These are phyloP conservation scores for Fusarium mundagurra DNA, from an alignment of 2,329 filamentous ascomycete genomes.

Conservation along the genomic window DNA sequence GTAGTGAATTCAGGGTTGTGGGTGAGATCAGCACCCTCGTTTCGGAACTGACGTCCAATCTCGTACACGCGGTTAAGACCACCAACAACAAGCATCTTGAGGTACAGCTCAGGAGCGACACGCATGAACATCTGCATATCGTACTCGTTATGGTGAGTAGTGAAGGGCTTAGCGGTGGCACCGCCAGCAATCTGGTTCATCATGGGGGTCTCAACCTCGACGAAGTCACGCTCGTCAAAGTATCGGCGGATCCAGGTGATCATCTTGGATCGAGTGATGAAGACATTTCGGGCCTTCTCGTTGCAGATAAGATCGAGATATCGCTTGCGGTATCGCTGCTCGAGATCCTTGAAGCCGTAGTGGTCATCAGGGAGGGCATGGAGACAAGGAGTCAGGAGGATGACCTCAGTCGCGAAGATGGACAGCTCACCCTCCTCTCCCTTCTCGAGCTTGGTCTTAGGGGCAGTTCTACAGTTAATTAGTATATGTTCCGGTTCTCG, in stretches of 20 bases:
- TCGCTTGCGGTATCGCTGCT: conserved; percentile 90
- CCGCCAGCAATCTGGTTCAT: conserved; percentile 96
- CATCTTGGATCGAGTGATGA: conserved; percentile 88
- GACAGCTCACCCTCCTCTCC: conserved; percentile 83
- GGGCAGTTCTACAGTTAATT: conserved; percentile 72
- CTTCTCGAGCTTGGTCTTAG: conserved; percentile 86
- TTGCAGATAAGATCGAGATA: conserved; percentile 99
- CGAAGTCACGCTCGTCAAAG: conserved; percentile 88
- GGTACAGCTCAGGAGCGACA: conserved; percentile 92
- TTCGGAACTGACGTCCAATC: conserved; percentile 93
- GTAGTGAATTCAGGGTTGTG: conserved; percentile 99
- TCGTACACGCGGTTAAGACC: conserved; percentile 96
- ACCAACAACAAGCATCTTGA: conserved; percentile 96
- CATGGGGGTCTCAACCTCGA: conserved; percentile 97
- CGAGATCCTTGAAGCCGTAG: conserved; percentile 95
- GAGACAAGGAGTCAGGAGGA: conserved; percentile 88
- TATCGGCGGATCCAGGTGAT: conserved; percentile 88
- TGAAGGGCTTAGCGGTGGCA: conserved; percentile 91
- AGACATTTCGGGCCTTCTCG: conserved; percentile 82
- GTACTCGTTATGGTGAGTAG: conserved; percentile 95
- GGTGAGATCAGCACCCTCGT: conserved; percentile 78
- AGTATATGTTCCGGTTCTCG: not conserved
- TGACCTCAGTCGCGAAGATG: conserved; percentile 88
- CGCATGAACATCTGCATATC: conserved; percentile 96
- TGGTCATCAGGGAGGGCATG: conserved; percentile 81